A percentile compares a stretch with the other conserved stretches of the same genome.
These are phyloP conservation scores for Paecilomyces sp. DNA, from an alignment of 2,329 filamentous ascomycete species.

Conservation along the genomic window DNA sequence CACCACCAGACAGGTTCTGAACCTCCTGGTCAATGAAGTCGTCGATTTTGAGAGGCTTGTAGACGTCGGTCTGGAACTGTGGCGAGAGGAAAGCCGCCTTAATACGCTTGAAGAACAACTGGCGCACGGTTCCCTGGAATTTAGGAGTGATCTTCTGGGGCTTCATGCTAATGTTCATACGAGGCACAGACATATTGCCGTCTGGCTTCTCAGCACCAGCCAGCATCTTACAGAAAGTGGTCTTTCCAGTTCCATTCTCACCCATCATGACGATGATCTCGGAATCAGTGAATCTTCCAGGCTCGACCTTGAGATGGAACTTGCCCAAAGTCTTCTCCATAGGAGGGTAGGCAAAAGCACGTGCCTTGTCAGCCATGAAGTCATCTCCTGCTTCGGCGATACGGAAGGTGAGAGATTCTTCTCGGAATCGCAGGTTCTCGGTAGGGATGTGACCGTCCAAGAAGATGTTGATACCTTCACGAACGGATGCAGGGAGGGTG, in stretches of 20 bases:
- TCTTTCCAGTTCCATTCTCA: constrained; percentile 98
- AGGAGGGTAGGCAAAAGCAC: constrained; percentile 76
- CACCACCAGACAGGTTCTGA: constrained; percentile 97
- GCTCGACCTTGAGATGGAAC: constrained; percentile 77
- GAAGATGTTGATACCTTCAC: constrained; percentile 99
- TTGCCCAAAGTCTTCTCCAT: constrained; percentile 91
- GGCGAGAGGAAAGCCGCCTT: constrained; percentile 93
- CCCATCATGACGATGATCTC: constrained; percentile 99
- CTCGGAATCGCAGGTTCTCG: constrained; percentile 96
- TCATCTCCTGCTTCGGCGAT: constrained; percentile 86
- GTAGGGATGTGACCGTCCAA: constrained; percentile 96
- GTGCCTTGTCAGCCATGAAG: constrained; percentile 73
- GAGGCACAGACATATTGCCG: constrained; percentile 65
- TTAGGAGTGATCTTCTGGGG: constrained; percentile 99
- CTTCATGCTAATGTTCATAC: constrained; percentile 99
- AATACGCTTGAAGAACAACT: constrained; percentile 99
- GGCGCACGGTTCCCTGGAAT: constrained; percentile 91
- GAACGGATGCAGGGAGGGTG: constrained; percentile 87
- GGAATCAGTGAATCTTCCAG: constrained; percentile 89
- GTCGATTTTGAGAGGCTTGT: constrained; percentile 98
- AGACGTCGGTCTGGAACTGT: constrained; percentile 98
- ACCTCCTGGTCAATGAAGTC: constrained; percentile 99
- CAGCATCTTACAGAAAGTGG: constrained; percentile 94
- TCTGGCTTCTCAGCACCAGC: constrained; percentile 93
- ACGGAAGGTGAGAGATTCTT: constrained; percentile 93